Base-by-base conservation (phyloP, 1,139 yeast species). In the Saccharomyces hybrid region DNA sequence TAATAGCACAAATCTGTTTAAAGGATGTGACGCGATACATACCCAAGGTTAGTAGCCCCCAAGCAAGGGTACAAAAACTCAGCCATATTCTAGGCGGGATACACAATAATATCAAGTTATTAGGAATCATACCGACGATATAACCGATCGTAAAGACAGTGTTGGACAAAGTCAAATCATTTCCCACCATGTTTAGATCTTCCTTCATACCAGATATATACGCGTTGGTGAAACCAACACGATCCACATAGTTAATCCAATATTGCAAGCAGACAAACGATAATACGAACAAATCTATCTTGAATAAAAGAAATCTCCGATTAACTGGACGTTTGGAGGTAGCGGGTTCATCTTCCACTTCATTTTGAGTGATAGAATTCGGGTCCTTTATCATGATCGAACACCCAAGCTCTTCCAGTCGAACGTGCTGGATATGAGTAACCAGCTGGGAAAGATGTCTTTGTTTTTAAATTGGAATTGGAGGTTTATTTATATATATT, bases 131-230 rank as follows among this genome's bases (percentile, higher is more conserved):
- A 4, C 83, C 82, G 14, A 82, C 71, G 27, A 80, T 76, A 65
- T 81, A 82, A 1, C 88, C 88, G 5, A 82, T 78, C 9, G 80
- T 80, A 66, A 82, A 83, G 51, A 79, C 75, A 0, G 86, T 80
- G 58, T 79, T 78, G 52, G 81, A 75, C 31, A 76, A 59, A 59
- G 80, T 81, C 55, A 73, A 71, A 59, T 77, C 75, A 59, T 81
- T 73, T 16, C 83, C 82, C n/a, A 68, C 61, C 75, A 83, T 73
- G 3, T 72, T 64, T 50, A 82, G 61, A 50, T 77, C 83, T 52
- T 80, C 79, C 59, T 77, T 75, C 82, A 83, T 77, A 4, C 86
- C 87, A 2, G 82, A 76, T 25, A 82, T 84, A 63, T 81, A 83
- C 1, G 87, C 86, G 60, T 80, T 79, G 38, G 78, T 68, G 41